Percentiles rank a stretch among this genome's conserved stretches.
Conservation (phyloP, 2,329 filamentous ascomycete species). For the Aureobasidium sp. region DNA sequence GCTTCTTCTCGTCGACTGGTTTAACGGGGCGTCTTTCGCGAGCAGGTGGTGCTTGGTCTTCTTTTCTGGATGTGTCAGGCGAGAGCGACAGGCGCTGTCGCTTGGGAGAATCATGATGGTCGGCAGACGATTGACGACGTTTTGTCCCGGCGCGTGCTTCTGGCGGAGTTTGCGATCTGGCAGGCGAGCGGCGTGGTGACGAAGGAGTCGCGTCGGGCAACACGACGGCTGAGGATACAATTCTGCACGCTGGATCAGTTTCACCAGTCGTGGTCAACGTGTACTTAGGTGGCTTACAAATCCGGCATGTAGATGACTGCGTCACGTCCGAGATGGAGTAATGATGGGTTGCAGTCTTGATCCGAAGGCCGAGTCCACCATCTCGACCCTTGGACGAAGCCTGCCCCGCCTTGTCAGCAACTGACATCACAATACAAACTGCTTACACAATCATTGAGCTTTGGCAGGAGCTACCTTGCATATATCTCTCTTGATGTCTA, state of each 20-base stretch:
- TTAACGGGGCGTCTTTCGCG: background rate
- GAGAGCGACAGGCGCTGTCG: slow-evolving; percentile 1
- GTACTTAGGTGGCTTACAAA: background rate
- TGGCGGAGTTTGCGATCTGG: background rate
- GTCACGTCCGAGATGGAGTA: background rate
- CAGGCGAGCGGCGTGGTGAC: background rate
- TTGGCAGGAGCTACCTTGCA: background rate
- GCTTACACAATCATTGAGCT: slow-evolving; percentile 1
- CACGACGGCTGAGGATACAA: slow-evolving; percentile 8
- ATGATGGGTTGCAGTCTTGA: background rate
- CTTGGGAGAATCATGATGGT: slow-evolving; percentile 1
- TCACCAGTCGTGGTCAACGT: background rate
- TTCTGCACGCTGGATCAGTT: background rate
- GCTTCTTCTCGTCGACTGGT: slow-evolving; percentile 65
- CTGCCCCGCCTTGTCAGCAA: background rate
- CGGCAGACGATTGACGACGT: slow-evolving; percentile 1
- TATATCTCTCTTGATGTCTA: background rate
- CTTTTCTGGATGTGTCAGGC: background rate
- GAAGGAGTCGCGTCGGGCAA: slow-evolving; percentile 8
- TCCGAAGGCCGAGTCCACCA: background rate
- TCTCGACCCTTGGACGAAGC: background rate
- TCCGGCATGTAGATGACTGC: background rate
- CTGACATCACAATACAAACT: background rate
- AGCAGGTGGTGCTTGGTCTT: background rate
- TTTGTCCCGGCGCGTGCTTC: background rate